Evolutionary conservation across 2,329 filamentous ascomycete genomes (phyloP).

Genomic region (Fusarium paranaense): DNA sequence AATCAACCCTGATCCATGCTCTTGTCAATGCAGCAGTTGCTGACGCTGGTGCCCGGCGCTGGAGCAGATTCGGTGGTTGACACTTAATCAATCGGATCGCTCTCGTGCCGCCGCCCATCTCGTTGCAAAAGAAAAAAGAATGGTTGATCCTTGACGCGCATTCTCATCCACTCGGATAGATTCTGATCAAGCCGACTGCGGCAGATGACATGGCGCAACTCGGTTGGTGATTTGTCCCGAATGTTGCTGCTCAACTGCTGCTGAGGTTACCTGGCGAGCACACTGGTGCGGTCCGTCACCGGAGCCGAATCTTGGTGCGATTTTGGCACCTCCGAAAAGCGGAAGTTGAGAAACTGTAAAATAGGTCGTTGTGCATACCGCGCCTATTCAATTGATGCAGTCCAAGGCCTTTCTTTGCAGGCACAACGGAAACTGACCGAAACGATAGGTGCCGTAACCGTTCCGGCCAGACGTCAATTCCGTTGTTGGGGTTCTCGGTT

Average conservation of each 20-base stretch:
- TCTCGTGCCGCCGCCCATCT: neutral
- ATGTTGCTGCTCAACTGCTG: neutral
- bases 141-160: neutral
- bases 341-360: neutral
- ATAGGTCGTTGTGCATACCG: constrained; percentile 10
- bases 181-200: neutral
- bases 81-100: neutral
- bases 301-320: neutral
- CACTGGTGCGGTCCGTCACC: neutral
- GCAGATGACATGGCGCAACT: neutral
- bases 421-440: constrained; percentile 36
- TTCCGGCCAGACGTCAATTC: constrained; percentile 1
- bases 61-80: constrained; percentile 14
- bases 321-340: neutral
- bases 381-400: constrained; percentile 17
- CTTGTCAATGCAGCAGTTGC: constrained; percentile 7
- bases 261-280: neutral
- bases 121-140: neutral
- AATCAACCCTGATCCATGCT: constrained; percentile 18
- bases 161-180: neutral
- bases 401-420: constrained; percentile 6
- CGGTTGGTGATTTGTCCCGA: neutral
- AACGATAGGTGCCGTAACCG: constrained; percentile 8
- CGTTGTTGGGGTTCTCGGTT: neutral
- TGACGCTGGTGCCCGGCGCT: constrained; percentile 4